Evolutionary conservation across 257 asterid genomes (phyloP), one percentile per base, ranked within the genome.

Genomic region (Penstemon barbatus): DNA sequence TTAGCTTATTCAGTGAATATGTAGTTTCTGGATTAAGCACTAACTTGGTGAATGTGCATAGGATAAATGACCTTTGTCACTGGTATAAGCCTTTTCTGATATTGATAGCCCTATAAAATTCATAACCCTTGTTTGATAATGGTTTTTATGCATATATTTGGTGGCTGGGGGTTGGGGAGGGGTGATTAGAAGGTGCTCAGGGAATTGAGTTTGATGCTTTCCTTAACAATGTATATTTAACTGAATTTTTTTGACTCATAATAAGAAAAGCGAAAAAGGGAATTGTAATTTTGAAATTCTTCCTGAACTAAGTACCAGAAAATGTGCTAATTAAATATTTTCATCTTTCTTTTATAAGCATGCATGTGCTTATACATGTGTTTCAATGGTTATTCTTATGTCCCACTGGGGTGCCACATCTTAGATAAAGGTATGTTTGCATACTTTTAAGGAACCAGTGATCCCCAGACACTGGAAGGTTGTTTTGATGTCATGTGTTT

Each of bases 371-470:
- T 25, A 40, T 33, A 57, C 19, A 19, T 19, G 57, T 25, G 37
- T 40, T 53, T 25, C 11, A 11, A 19, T 8, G 6, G 9, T 57
- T 66, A 52, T 57, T 55, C 33, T 25, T 49, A 52, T 55, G 38
- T 67, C 50, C 44, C 12, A 12, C 7, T 37, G 36, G 45, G 52
- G 68, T 74, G 46, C 39, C 49, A 9, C 52, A 12, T 25, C 54
- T 15, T 40, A 50, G 15, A 48, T 67, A 25, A 68, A 72, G 25
- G 6, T 41, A 43, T 52, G 6, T 5, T 43, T 25, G 38, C 8
- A 6, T 44, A 42, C 15, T 5, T 44, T 43, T 37, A 25, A 25
- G 33, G 33, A 25, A 25, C 2, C 33, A 25, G 33, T 25, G 2
- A 25, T 25, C 33, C 33, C 33, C 33, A 25, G 33, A 25, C 33